These are phyloP conservation scores for Sphenostylis stenocarpa DNA, from an alignment of 306 rosid genomes.

Conservation along the genomic window DNA sequence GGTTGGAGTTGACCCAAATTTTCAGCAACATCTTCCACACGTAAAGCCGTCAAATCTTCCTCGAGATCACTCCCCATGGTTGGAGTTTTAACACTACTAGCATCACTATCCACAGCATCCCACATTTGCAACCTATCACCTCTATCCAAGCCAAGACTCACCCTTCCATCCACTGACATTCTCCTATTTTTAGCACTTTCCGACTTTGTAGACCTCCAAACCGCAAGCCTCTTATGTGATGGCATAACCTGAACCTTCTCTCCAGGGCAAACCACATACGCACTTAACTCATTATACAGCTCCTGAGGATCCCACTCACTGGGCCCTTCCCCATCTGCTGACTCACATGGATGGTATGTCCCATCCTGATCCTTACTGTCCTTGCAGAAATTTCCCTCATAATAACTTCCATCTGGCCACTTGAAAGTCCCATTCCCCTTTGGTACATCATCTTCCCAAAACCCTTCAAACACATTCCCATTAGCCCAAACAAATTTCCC, in stretches of 20 bases:
- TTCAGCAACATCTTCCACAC: slow-evolving; percentile 34
- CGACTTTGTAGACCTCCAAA: slow-evolving; percentile 71
- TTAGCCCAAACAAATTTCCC: slow-evolving; percentile 67
- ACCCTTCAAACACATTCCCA: slow-evolving; percentile 75
- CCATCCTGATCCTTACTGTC: slow-evolving; percentile 66
- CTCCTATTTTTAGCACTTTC: slow-evolving; percentile 50
- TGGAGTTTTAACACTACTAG: slow-evolving; percentile 32
- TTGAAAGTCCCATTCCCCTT: slow-evolving; percentile 70
- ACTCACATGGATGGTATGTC: slow-evolving; percentile 48
- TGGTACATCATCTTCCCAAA: slow-evolving; percentile 77
- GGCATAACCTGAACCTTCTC: slow-evolving; percentile 77
- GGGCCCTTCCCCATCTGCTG: slow-evolving; percentile 32
- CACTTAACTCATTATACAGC: slow-evolving; percentile 53
- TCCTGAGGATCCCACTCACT: slow-evolving; percentile 78
- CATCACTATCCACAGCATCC: slow-evolving; percentile 49
- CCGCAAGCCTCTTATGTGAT: slow-evolving; percentile 82
- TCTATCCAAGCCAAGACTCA: slow-evolving; percentile 57
- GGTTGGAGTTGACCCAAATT: slow-evolving; percentile 32
- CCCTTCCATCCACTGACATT: slow-evolving; percentile 75
- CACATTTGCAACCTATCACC: slow-evolving; percentile 60
- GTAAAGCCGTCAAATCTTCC: slow-evolving; percentile 40
- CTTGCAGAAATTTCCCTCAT: slow-evolving; percentile 68
- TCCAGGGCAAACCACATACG: slow-evolving; percentile 50
- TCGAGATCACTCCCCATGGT: slow-evolving; percentile 38
- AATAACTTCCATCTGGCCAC: slow-evolving; percentile 75